Conservation (phyloP, 371 early-diverging fungal genomes). For the Polyrhizophydium stewartii region DNA sequence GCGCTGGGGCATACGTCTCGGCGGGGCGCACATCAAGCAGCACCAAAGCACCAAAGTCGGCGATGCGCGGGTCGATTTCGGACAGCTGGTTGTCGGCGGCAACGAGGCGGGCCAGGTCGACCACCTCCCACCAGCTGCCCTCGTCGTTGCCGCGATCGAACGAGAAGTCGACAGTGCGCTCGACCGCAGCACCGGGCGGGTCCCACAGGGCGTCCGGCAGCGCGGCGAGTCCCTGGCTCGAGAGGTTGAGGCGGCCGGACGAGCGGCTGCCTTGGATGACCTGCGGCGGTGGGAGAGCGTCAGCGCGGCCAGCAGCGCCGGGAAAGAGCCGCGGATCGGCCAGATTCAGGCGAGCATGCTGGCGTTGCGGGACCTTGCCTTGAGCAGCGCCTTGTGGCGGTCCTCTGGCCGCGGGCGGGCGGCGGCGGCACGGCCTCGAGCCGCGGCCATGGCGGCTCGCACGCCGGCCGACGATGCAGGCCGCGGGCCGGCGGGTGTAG, state of each 20-base stretch:
- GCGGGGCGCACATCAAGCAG: constrained; percentile 56
- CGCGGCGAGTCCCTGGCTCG: constrained; percentile 53
- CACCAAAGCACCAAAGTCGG: constrained; percentile 59
- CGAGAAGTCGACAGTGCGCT: constrained; percentile 50
- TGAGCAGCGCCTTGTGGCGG: too few species aligned
- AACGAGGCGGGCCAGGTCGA: constrained; percentile 60
- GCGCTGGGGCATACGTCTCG: constrained; percentile 1
- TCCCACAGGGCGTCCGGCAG: constrained; percentile 65
- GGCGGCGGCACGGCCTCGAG: too few species aligned
- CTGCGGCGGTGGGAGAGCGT: too few species aligned
- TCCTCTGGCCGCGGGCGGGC: too few species aligned
- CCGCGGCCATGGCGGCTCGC: too few species aligned
- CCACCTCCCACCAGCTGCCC: constrained; percentile 28
- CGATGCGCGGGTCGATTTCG: constrained; percentile 56
- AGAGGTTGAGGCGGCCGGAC: constrained; percentile 64
- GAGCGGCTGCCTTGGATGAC: constrained; percentile 15
- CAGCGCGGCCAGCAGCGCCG: too few species aligned
- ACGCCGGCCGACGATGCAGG: too few species aligned
- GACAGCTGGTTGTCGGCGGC: constrained; percentile 64
- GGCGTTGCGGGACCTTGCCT: too few species aligned
- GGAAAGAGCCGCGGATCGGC: too few species aligned
- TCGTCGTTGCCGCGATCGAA: constrained; percentile 34
- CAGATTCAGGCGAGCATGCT: too few species aligned
- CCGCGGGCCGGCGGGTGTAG: too few species aligned
- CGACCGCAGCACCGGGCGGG: constrained; percentile 61